Conservation (phyloP, 1,284 basidiomycete species). For the Leucoagaricus sp. region DNA sequence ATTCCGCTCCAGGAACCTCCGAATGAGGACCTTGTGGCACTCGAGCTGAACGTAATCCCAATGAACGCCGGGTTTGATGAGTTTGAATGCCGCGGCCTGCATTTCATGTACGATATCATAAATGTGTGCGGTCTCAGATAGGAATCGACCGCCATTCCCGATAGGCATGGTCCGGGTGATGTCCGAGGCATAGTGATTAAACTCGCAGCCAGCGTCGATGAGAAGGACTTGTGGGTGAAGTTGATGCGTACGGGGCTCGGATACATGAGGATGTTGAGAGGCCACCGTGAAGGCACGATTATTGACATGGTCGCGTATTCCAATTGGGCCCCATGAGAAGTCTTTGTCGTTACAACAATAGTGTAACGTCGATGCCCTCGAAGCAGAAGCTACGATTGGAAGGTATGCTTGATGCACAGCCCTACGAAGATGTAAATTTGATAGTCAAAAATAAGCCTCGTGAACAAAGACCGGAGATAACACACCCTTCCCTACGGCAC, state of each 20-base stretch:
- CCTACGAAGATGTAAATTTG: conserved; percentile 35
- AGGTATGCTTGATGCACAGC: conserved; percentile 87
- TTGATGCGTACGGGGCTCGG: conserved; percentile 36
- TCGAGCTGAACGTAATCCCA: conserved; percentile 86
- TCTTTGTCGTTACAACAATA: conserved; percentile 87
- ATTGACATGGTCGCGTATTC: conserved; percentile 56
- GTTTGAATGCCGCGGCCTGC: conserved; percentile 77
- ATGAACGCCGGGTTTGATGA: conserved; percentile 72
- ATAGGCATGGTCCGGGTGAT: conserved; percentile 86
- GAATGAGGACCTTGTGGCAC: conserved; percentile 77
- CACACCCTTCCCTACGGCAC: conserved; percentile 82
- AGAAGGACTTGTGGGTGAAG: conserved; percentile 79
- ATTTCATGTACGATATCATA: conserved; percentile 87
- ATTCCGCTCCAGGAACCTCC: conserved; percentile 80
- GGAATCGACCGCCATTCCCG: conserved; percentile 88
- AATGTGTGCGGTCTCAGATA: conserved; percentile 74
- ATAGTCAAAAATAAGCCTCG: conserved; percentile 5
- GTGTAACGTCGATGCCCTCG: conserved; percentile 84
- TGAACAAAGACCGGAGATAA: conserved; percentile 8
- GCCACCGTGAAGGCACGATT: conserved; percentile 39
- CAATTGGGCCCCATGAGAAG: conserved; percentile 77
- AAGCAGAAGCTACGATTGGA: conserved; percentile 86
- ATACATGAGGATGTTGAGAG: conserved; percentile 14
- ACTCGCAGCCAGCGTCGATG: conserved; percentile 93
- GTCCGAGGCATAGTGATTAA: conserved; percentile 79